Conservation (phyloP, 371 early-diverging fungal species). For the Saksenaea oblongispora region DNA sequence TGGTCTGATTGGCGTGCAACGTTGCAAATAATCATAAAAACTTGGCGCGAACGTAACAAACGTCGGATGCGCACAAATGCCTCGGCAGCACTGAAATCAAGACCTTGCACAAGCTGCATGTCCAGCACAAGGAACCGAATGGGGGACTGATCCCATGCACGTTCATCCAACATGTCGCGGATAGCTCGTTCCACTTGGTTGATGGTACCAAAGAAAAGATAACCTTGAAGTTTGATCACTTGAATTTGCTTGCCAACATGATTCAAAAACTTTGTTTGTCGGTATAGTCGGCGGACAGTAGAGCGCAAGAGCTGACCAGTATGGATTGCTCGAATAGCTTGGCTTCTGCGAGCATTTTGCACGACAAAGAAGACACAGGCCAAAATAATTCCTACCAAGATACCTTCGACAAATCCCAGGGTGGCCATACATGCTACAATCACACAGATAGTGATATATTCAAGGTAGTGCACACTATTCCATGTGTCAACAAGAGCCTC, state of each 20-base stretch:
- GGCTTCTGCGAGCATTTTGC: conserved; percentile 72
- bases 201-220: conserved; percentile 94
- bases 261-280: conserved; percentile 85
- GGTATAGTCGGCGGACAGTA: conserved; percentile 86
- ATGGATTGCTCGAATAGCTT: conserved; percentile 78
- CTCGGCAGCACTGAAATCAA: conserved; percentile 96
- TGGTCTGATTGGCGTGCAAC: conserved; percentile 66
- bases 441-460: conserved; percentile 86
- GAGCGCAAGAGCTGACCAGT: conserved; percentile 82
- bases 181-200: conserved; percentile 83
- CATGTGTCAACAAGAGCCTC: conserved; percentile 89
- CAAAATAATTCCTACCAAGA: conserved; percentile 88
- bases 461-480: conserved; percentile 79
- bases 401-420: conserved; percentile 94
- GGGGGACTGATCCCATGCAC: conserved; percentile 70
- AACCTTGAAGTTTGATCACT: conserved; percentile 88
- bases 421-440: conserved; percentile 86
- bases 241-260: conserved; percentile 86
- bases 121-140: conserved; percentile 88
- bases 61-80: conserved; percentile 89
- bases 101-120: conserved; percentile 82
- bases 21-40: conserved; percentile 88
- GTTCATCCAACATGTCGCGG: conserved; percentile 58
- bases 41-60: conserved; percentile 64
- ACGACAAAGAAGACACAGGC: conserved; percentile 95